These are phyloP conservation scores for Termitomyces sp. DNA, from an alignment of 768 basidiomycete species.

Conservation along the genomic window DNA sequence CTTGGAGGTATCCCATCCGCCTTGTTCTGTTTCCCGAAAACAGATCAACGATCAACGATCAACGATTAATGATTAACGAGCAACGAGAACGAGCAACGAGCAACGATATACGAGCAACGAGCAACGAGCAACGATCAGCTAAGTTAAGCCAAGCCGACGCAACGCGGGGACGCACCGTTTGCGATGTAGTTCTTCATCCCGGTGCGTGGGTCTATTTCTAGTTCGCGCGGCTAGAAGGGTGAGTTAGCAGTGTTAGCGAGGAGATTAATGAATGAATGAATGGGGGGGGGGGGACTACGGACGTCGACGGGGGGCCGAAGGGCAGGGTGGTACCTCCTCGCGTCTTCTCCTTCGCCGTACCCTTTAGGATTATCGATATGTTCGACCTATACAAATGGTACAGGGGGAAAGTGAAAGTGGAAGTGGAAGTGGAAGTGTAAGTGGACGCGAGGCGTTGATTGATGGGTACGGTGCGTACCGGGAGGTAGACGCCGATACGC, in stretches of 20 bases:
- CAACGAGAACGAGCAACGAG: too few relatives aligned
- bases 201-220: constrained; percentile 77
- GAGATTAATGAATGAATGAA: background rate
- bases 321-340: constrained; percentile 68
- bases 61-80: too few relatives aligned
- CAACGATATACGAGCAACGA: too few relatives aligned
- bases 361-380: constrained; percentile 95
- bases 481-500: constrained; percentile 80
- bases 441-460: too few relatives aligned
- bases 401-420: too few relatives aligned
- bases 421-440: too few relatives aligned
- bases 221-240: constrained; percentile 59
- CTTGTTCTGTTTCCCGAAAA: constrained; percentile 45
- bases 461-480: constrained; percentile 25
- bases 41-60: too few relatives aligned
- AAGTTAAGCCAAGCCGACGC: too few relatives aligned
- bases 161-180: constrained; percentile 44
- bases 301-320: constrained; percentile 83
- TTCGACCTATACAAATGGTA: constrained; percentile 44
- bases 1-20: constrained; percentile 86
- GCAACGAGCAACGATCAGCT: too few relatives aligned
- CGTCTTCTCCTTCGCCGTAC: constrained; percentile 81
- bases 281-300: constrained; percentile 15
- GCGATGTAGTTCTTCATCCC: constrained; percentile 98
- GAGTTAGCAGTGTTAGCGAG: background rate